Conservation (phyloP, 202 grass and related monocot genomes). For the Alloteropsis angusta region DNA sequence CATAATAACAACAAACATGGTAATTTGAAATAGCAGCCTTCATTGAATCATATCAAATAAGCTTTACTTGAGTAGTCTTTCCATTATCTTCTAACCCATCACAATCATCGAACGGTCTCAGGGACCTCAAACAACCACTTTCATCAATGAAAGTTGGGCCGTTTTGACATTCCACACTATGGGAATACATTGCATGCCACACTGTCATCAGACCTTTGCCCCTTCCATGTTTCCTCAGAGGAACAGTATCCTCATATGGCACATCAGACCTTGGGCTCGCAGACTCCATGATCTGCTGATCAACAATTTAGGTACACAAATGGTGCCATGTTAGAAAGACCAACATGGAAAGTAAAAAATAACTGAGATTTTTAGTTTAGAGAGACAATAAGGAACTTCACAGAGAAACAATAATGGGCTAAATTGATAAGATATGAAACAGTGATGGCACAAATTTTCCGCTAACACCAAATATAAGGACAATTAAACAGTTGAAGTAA, state of each 20-base stretch:
- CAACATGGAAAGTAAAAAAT: not conserved
- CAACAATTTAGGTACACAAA: constrained; percentile 10
- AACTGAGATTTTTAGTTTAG: not conserved
- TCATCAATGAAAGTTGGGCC: constrained; percentile 45
- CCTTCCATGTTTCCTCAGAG: constrained; percentile 70
- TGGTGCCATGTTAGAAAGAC: not conserved
- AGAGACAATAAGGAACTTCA: no score
- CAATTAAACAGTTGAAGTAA: no score
- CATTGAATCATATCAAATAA: constrained; percentile 19
- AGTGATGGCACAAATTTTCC: no score
- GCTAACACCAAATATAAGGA: no score
- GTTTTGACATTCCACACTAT: constrained; percentile 35
- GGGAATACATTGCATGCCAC: constrained; percentile 71
- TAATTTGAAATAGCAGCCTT: not conserved
- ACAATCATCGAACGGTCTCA: constrained; percentile 43
- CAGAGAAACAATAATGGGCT: no score
- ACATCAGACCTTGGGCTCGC: constrained; percentile 5
- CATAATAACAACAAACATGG: not conserved
- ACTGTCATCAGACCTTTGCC: constrained; percentile 99
- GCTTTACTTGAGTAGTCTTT: constrained; percentile 38
- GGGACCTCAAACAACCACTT: constrained; percentile 51
- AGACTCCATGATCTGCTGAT: constrained; percentile 33
- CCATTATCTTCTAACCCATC: constrained; percentile 18
- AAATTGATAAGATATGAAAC: no score
- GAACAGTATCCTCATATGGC: constrained; percentile 26